Evolutionary conservation across 202 grass and related monocot genomes (phyloP).

Genomic region (Brachypodium distachyon): DNA sequence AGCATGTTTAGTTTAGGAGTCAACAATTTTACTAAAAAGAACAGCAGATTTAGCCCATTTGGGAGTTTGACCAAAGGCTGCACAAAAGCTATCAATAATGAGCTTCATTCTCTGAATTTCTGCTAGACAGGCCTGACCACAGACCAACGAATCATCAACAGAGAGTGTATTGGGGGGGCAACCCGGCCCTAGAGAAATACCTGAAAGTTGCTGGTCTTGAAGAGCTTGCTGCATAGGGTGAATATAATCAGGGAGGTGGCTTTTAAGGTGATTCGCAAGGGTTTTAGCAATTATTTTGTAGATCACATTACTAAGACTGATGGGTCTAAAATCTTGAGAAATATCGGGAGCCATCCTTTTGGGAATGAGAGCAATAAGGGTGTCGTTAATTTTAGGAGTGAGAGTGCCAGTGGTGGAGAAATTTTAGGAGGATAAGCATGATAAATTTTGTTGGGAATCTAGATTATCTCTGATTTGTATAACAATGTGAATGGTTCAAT

Average conservation of each 20-base stretch:
- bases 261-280: not conserved
- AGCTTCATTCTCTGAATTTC: too few species aligned
- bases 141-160: not conserved
- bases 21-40: not conserved
- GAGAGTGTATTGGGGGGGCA: not conserved
- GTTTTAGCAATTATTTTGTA: not conserved
- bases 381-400: not conserved
- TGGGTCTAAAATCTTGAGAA: not conserved
- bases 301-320: not conserved
- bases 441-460: too few species aligned
- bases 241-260: not conserved
- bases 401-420: not conserved
- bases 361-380: not conserved
- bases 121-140: too few species aligned
- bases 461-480: too few species aligned
- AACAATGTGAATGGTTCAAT: too few species aligned
- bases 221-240: not conserved
- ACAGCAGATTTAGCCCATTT: not conserved
- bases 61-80: not conserved
- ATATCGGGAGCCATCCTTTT: not conserved
- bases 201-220: too few species aligned
- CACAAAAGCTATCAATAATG: not conserved
- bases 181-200: not conserved
- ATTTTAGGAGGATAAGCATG: too few species aligned
- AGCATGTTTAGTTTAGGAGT: not conserved